Evolutionary conservation across 2,329 filamentous ascomycete species (phyloP).

Genomic region (Ceratocystis lukuohia): DNA sequence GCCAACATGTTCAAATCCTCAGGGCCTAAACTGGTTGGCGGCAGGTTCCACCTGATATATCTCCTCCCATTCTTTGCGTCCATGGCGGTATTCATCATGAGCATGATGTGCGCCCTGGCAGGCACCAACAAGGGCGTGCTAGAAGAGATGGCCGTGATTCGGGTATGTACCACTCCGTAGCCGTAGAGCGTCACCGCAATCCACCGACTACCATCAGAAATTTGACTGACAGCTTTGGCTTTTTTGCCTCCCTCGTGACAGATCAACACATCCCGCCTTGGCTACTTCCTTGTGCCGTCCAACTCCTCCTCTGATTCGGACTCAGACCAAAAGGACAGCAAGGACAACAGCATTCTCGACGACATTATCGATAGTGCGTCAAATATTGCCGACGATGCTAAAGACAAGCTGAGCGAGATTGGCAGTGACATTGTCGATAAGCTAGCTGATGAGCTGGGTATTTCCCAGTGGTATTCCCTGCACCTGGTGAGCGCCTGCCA

Average conservation of each 20-base stretch:
- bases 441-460: slow-evolving; percentile 32
- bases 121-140: slow-evolving; percentile 31
- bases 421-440: slow-evolving; percentile 31
- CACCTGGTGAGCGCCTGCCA: slow-evolving; percentile 37
- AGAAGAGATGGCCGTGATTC: slow-evolving; percentile 32
- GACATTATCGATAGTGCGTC: slow-evolving; percentile 21
- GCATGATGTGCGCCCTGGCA: slow-evolving; percentile 30
- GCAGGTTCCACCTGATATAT: slow-evolving; percentile 24
- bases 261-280: slow-evolving; percentile 16
- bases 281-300: slow-evolving; percentile 13
- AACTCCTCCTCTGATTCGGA: slow-evolving; percentile 23
- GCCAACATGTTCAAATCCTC: neutral
- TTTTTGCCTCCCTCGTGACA: neutral
- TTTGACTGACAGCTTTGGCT: neutral
- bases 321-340: slow-evolving; percentile 21
- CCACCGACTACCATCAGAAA: slow-evolving; percentile 14
- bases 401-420: slow-evolving; percentile 22
- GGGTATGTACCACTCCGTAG: slow-evolving; percentile 24
- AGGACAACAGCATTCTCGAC: slow-evolving; percentile 24
- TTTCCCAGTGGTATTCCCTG: slow-evolving; percentile 39
- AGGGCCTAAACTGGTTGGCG: slow-evolving; percentile 13
- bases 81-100: slow-evolving; percentile 30
- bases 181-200: neutral
- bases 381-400: slow-evolving; percentile 19
- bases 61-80: slow-evolving; percentile 29